A percentile compares a stretch with the other conserved stretches of the same genome.
Conservation (phyloP, 805 yeast species). For the Candida andamanensis region DNA sequence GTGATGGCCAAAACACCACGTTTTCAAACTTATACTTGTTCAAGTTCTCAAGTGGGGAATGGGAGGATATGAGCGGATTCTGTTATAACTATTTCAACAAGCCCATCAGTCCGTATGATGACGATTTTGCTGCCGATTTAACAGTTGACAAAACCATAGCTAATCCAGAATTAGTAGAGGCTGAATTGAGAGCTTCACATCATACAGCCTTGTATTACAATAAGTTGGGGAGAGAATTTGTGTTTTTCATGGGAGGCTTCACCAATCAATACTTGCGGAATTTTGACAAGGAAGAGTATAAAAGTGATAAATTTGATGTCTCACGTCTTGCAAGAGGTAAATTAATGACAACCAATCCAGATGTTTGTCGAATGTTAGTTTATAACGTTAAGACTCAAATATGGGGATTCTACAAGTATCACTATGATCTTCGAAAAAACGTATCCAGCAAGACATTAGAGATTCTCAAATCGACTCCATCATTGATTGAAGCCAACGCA, state of each 20-base stretch:
- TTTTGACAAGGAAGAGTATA: slow-evolving; percentile 24
- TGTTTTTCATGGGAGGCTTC: slow-evolving; percentile 38
- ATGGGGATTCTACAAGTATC: slow-evolving; percentile 35
- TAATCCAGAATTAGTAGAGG: slow-evolving; percentile 27
- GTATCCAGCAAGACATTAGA: slow-evolving; percentile 19
- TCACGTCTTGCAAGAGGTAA: slow-evolving; percentile 26
- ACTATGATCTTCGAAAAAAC: slow-evolving; percentile 24
- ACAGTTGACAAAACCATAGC: slow-evolving; percentile 20
- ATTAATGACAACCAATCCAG: slow-evolving; percentile 21
- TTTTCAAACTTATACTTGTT: slow-evolving; percentile 32
- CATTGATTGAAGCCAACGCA: slow-evolving; percentile 24
- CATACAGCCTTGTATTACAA: slow-evolving; percentile 31
- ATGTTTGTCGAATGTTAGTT: slow-evolving; percentile 28
- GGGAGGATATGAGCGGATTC: slow-evolving; percentile 30
- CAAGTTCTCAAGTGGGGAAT: slow-evolving; percentile 27
- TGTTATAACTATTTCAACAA: slow-evolving; percentile 30
- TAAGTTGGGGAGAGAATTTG: slow-evolving; percentile 28
- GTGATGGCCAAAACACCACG: slow-evolving; percentile 21
- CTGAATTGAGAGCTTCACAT: slow-evolving; percentile 39
- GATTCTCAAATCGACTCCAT: slow-evolving; percentile 13
- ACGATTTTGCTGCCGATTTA: slow-evolving; percentile 21
- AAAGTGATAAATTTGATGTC: slow-evolving; percentile 31
- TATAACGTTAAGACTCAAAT: slow-evolving; percentile 36
- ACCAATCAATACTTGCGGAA: slow-evolving; percentile 31
- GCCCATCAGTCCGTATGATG: slow-evolving; percentile 21